A percentile compares a stretch with the other conserved stretches of the same genome.
Conservation (phyloP, 2,329 filamentous ascomycete species). For the Nothophoma quercina region DNA sequence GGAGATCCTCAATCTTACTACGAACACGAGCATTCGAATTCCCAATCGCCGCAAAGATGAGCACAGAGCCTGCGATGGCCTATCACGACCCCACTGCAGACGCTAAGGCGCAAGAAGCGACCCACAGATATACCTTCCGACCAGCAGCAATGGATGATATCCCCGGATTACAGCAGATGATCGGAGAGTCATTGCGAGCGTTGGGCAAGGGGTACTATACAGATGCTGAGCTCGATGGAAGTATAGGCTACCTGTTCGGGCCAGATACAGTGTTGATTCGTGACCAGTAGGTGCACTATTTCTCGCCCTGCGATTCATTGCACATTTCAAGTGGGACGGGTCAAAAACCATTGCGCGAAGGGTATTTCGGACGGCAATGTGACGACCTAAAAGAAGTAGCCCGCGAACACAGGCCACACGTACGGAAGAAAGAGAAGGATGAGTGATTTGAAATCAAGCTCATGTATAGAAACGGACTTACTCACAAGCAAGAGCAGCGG, state of each 20-base stretch:
- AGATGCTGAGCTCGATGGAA: slow-evolving; percentile 45
- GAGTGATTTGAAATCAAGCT: too few species aligned
- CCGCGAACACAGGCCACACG: too few species aligned
- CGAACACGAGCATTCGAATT: too few species aligned
- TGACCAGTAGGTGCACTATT: slow-evolving; percentile 27
- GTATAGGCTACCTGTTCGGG: slow-evolving; percentile 47
- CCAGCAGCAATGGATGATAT: slow-evolving; percentile 40
- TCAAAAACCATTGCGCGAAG: too few species aligned
- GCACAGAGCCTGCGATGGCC: too few species aligned
- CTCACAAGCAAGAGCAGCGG: background rate
- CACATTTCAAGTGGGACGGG: too few species aligned
- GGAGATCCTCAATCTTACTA: too few species aligned
- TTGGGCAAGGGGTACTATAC: slow-evolving; percentile 40
- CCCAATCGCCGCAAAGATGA: too few species aligned
- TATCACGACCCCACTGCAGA: slow-evolving; percentile 36
- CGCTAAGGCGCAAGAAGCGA: slow-evolving; percentile 46
- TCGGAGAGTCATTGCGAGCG: slow-evolving; percentile 37
- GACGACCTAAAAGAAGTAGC: too few species aligned
- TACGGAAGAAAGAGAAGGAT: background rate
- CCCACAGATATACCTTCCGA: slow-evolving; percentile 39
- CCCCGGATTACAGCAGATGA: slow-evolving; percentile 40
- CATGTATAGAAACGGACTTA: too few species aligned
- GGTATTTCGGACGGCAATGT: too few species aligned
- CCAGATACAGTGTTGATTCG: slow-evolving; percentile 45
- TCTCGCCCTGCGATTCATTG: too few species aligned